phyloP scores from a whole-genome alignment of 2,329 filamentous ascomycete genomes.

The Sordariomycetes sp. region DNA sequence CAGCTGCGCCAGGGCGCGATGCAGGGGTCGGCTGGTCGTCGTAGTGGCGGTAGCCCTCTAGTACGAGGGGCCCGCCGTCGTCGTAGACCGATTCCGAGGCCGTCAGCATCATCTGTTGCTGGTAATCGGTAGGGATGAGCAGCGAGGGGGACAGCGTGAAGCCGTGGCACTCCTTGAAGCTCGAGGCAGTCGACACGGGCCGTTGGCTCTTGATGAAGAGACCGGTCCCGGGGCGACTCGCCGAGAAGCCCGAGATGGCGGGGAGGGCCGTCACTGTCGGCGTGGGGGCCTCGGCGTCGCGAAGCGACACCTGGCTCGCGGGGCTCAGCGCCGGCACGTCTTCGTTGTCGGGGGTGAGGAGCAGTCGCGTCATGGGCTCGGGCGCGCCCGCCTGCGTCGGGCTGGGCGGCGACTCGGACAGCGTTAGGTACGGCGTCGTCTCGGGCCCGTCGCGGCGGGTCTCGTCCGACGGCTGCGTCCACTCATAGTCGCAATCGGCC shows the following conservation, averaged over 20 bases:
- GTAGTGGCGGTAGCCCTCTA: constrained; percentile 9
- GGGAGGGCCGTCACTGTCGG: constrained; percentile 21
- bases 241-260: constrained; percentile 36
- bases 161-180: constrained; percentile 44
- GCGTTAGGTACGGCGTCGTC: constrained; percentile 5
- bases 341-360: constrained; percentile 1
- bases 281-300: constrained; percentile 27
- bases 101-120: constrained; percentile 33
- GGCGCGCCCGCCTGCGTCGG: not conserved
- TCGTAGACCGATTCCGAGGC: constrained; percentile 11
- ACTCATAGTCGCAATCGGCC: constrained; percentile 53
- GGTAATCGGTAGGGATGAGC: constrained; percentile 47
- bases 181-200: constrained; percentile 33
- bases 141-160: constrained; percentile 48
- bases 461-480: constrained; percentile 45
- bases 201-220: constrained; percentile 7
- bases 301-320: constrained; percentile 10
- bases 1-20: constrained; percentile 20
- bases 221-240: constrained; percentile 26
- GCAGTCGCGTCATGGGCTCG: constrained; percentile 1
- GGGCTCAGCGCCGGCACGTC: constrained; percentile 14
- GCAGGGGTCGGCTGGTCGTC: constrained; percentile 10
- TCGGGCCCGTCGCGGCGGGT: constrained; percentile 11
- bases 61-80: constrained; percentile 7
- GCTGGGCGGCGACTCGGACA: not conserved